Percentiles rank a stretch among this genome's conserved stretches.
Conservation (phyloP, 2,329 filamentous ascomycete genomes). For the Fusarium udum region DNA sequence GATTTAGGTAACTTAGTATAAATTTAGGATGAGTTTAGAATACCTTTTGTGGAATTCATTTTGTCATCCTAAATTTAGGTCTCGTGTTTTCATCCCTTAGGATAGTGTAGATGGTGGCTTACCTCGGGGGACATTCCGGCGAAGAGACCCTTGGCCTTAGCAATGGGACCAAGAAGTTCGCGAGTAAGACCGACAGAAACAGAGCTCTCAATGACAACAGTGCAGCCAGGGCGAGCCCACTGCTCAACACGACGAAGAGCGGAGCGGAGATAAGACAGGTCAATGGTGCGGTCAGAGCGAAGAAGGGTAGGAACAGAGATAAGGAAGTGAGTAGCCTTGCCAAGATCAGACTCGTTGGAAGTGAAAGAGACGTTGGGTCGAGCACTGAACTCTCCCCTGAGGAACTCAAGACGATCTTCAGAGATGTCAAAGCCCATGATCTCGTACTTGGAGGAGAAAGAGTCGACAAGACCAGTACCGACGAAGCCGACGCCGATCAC, state of each 20-base stretch:
- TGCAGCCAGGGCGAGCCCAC: constrained; percentile 54
- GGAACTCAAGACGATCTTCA: constrained; percentile 47
- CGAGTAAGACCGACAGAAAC: constrained; percentile 65
- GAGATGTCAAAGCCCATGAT: constrained; percentile 59
- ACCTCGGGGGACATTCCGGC: constrained; percentile 59
- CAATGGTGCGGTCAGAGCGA: constrained; percentile 55
- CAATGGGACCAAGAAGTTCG: constrained; percentile 57
- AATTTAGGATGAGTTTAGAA: too few species aligned
- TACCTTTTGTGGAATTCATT: too few species aligned
- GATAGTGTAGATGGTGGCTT: not conserved
- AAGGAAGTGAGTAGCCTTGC: constrained; percentile 59
- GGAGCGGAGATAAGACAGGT: constrained; percentile 56
- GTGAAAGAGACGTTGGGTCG: constrained; percentile 46
- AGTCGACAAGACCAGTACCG: constrained; percentile 57
- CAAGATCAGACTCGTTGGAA: constrained; percentile 48
- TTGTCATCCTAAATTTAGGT: too few species aligned
- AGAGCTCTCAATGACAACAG: constrained; percentile 62
- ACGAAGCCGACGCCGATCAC: constrained; percentile 64
- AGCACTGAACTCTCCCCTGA: constrained; percentile 43
- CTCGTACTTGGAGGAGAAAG: constrained; percentile 52
- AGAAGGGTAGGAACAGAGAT: constrained; percentile 63
- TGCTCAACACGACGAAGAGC: constrained; percentile 53
- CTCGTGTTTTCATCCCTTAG: too few species aligned
- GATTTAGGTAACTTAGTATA: too few species aligned
- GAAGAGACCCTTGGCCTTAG: constrained; percentile 51